These are phyloP conservation scores for Beauveria asiatica DNA, from an alignment of 2,329 filamentous ascomycete species.

Conservation along the genomic window DNA sequence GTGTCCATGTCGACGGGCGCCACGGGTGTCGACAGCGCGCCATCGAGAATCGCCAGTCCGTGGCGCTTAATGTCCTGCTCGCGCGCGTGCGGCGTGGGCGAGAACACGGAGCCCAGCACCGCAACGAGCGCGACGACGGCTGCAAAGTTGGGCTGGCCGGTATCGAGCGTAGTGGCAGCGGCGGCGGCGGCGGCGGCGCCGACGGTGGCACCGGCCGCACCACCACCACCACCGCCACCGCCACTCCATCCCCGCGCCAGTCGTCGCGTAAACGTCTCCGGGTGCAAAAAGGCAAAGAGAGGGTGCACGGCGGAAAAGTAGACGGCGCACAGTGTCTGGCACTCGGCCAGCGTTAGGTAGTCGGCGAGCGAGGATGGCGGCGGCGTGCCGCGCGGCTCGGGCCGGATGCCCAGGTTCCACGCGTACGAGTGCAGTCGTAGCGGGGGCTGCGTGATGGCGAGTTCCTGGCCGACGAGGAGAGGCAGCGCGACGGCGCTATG, in stretches of 20 bases:
- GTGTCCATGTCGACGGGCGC: slow-evolving; percentile 12
- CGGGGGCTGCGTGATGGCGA: slow-evolving; percentile 11
- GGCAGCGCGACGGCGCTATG: slow-evolving; percentile 15
- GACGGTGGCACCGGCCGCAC: neutral
- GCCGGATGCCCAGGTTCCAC: slow-evolving; percentile 15
- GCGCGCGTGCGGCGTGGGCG: slow-evolving; percentile 5
- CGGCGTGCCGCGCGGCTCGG: slow-evolving; percentile 5
- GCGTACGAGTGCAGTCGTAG: slow-evolving; percentile 15
- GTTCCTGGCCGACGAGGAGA: slow-evolving; percentile 11
- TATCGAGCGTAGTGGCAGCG: neutral
- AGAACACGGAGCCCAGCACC: slow-evolving; percentile 13
- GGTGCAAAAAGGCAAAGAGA: slow-evolving; percentile 9
- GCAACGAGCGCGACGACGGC: slow-evolving; percentile 13
- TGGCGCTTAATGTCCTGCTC: slow-evolving; percentile 12
- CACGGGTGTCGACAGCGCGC: slow-evolving; percentile 4
- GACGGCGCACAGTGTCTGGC: slow-evolving; percentile 2
- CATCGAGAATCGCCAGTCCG: slow-evolving; percentile 10
- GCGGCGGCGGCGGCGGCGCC: too few species aligned
- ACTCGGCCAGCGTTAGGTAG: slow-evolving; percentile 9
- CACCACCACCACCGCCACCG: too few species aligned
- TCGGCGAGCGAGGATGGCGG: neutral
- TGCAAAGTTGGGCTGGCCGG: slow-evolving; percentile 6
- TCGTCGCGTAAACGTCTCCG: neutral
- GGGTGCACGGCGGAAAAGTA: slow-evolving; percentile 13
- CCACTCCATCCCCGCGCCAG: neutral